Percentiles rank a stretch among this genome's conserved stretches.
Conservation (phyloP, 176 grass and related monocot species). For the Rhynchospora pubera region DNA sequence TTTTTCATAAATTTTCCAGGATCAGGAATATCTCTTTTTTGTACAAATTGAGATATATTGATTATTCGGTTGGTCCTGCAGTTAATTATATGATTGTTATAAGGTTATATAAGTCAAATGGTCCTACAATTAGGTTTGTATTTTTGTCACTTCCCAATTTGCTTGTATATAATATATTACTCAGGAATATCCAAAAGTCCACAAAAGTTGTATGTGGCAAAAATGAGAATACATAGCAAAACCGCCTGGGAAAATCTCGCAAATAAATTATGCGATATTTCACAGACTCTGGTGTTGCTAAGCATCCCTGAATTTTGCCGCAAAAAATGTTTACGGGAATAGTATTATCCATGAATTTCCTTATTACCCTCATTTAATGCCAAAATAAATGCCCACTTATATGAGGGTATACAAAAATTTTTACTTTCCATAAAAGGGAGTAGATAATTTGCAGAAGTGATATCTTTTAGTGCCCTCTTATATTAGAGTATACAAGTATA, state of each 20-base stretch:
- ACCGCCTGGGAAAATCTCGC: background rate
- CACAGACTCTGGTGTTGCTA: background rate
- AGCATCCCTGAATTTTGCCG: background rate
- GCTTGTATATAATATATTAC: background rate
- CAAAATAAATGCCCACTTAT: background rate
- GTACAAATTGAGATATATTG: background rate
- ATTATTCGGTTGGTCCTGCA: background rate
- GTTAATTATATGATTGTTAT: background rate
- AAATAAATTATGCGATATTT: background rate
- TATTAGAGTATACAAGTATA: background rate
- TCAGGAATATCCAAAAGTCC: background rate
- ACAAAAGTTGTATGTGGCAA: background rate
- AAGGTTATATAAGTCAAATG: constrained; percentile 23
- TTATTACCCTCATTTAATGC: background rate
- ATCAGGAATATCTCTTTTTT: background rate
- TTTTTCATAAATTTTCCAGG: background rate
- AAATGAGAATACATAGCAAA: background rate
- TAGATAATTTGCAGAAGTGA: background rate
- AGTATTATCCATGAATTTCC: background rate
- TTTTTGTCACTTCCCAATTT: background rate
- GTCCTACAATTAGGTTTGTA: background rate
- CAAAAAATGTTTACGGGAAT: background rate
- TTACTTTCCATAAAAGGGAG: background rate
- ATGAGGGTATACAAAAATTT: no score
- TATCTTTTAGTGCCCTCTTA: background rate